Conservation (phyloP, 495 filamentous ascomycete genomes). For the Melanomma pulvis-pyrius region DNA sequence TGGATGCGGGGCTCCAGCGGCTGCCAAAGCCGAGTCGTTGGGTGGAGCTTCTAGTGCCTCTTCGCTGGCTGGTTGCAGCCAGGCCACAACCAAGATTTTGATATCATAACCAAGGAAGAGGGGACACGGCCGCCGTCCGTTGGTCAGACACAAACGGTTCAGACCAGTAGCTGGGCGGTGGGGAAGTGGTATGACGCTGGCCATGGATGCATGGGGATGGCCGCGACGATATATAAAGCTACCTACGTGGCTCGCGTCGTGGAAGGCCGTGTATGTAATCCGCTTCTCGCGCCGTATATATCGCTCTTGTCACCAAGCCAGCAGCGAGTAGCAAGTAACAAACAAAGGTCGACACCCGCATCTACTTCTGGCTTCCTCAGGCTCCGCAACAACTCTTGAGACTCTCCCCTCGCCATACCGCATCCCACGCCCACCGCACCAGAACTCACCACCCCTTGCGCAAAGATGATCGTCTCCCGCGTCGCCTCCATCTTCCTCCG, state of each 20-base stretch:
- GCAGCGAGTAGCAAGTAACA: too few relatives aligned
- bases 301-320: too few relatives aligned
- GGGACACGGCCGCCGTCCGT: not conserved
- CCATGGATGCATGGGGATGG: not conserved
- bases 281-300: too few relatives aligned
- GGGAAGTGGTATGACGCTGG: not conserved
- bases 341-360: not conserved
- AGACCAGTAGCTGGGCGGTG: too few relatives aligned
- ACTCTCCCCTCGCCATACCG: not conserved
- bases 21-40: not conserved
- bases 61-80: not conserved
- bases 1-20: too few relatives aligned
- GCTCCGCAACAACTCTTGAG: not conserved
- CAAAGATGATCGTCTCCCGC: slow-evolving; percentile 51
- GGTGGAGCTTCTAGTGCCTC: not conserved
- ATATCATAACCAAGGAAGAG: not conserved
- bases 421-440: not conserved
- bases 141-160: too few relatives aligned
- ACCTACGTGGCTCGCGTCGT: slow-evolving; percentile 2
- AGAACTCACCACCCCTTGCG: not conserved
- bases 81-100: not conserved
- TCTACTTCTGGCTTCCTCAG: not conserved
- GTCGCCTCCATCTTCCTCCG: slow-evolving; percentile 55
- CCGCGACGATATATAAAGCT: not conserved
- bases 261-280: not conserved